Evolutionary conservation across 1,284 basidiomycete genomes (phyloP).

Genomic region (Leccinum griseonigrum): DNA sequence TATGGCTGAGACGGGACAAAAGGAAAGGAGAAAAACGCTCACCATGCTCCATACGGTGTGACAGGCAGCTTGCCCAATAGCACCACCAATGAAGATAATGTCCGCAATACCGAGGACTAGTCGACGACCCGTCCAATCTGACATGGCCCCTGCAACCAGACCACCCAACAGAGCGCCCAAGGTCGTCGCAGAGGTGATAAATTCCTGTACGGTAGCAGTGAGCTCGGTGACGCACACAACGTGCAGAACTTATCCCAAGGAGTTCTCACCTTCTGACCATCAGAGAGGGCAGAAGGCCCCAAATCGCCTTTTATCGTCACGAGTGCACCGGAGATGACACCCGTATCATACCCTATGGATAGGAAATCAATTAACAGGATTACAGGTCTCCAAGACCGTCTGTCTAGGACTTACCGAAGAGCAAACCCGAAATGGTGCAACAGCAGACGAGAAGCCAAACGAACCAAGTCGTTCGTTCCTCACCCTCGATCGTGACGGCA

Average conservation of each 20-base stretch:
- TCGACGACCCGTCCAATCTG: conserved; percentile 71
- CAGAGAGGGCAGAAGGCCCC: conserved; percentile 55
- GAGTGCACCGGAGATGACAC: conserved; percentile 74
- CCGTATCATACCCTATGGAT: conserved; percentile 74
- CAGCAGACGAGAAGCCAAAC: conserved; percentile 68
- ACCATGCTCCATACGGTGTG: conserved; percentile 73
- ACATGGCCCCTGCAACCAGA: conserved; percentile 65
- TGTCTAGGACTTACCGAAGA: conserved; percentile 56
- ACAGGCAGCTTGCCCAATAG: conserved; percentile 65
- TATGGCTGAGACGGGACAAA: not conserved
- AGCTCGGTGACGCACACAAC: not conserved
- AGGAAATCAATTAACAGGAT: conserved; percentile 1
- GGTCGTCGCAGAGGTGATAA: conserved; percentile 80
- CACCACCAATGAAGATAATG: conserved; percentile 73
- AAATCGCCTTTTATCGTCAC: conserved; percentile 72
- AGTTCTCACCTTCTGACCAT: conserved; percentile 58
- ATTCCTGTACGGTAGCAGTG: conserved; percentile 47
- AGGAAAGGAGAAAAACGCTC: not conserved
- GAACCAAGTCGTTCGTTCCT: conserved; percentile 67
- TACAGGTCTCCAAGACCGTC: not conserved
- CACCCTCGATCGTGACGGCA: conserved; percentile 63
- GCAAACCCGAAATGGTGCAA: conserved; percentile 70
- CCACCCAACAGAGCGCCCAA: conserved; percentile 77
- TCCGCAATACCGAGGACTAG: conserved; percentile 71
- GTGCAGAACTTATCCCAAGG: no score